Base-by-base conservation (phyloP, 805 yeast genomes). In the Jamesozyma lodderae region DNA sequence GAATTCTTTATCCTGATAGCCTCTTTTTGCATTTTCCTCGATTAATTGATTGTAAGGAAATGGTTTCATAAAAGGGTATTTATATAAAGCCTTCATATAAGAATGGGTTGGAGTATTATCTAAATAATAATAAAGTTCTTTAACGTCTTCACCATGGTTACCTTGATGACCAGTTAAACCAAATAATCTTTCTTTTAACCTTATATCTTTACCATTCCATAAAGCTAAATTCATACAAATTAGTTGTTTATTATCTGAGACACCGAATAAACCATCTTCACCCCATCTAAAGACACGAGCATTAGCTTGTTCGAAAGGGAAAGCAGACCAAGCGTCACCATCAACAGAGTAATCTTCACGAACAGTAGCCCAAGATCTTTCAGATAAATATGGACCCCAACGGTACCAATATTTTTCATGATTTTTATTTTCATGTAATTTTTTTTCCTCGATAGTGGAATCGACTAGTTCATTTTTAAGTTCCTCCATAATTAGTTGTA, bases 121-220 rank as follows among this genome's bases (percentile, higher is more conserved):
- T 43, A 87, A 69, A 54, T 87, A 86, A 57, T 77, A 87, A 57
- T 83, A 83, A 47, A 79, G 60, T 54, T 83, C 94, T 63, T 87
- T 87, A 43, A 85, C 95, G 59, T 87, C 96, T 57, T 87, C 96
- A 40, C 96, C 96, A 59, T 87, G 96, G 59, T 88, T 88, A 10
- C 96, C 96, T 57, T 87, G 88, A 11, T 84, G 86, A 36, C 94
- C 94, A 20, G 95, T 86, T 28, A 86, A 72, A 2, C 96, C 96
- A 59, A 79, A 87, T 44, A 82, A 68, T 46, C 85, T 79, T 57
- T 87, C 96, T 61, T 87, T 87, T 59, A 87, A 69, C 48, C 85
- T 73, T 31, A 75, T 78, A 62, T 87, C 96, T 48, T 84, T 68
- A 47, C 83, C 95, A 64, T 87, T 87, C 96, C 96, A 87, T 43